These are phyloP conservation scores for Spergularia marina DNA, from an alignment of 148 eudicot species.

Conservation along the genomic window DNA sequence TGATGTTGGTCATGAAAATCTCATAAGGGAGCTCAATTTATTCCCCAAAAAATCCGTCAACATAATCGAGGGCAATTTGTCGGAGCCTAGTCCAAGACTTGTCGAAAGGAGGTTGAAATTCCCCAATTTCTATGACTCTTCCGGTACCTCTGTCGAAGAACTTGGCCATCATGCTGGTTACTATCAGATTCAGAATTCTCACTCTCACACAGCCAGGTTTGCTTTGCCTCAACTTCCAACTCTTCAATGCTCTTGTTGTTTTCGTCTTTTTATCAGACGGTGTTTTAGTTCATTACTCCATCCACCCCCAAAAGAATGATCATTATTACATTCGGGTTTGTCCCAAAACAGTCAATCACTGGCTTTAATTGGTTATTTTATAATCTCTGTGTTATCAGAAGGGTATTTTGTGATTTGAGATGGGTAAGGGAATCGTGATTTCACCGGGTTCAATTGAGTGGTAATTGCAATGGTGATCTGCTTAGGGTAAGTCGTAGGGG, in stretches of 20 bases:
- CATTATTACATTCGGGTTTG: too few relatives aligned
- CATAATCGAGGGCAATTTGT: constrained; percentile 30
- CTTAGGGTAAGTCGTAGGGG: too few relatives aligned
- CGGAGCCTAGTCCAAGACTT: constrained; percentile 26
- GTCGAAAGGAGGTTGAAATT: constrained; percentile 64
- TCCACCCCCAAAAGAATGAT: too few relatives aligned
- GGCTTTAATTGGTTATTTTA: too few relatives aligned
- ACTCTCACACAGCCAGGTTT: constrained; percentile 73
- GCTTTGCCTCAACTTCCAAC: background rate
- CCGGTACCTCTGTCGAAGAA: constrained; percentile 48
- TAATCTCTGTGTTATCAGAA: too few relatives aligned
- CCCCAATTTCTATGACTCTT: constrained; percentile 45
- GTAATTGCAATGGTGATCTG: too few relatives aligned
- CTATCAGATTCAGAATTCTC: constrained; percentile 64
- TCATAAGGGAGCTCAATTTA: constrained; percentile 63
- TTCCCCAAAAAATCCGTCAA: constrained; percentile 60
- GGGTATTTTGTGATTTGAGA: too few relatives aligned
- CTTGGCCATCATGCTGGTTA: constrained; percentile 93
- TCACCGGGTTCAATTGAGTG: too few relatives aligned
- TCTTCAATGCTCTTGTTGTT: background rate
- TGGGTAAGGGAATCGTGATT: too few relatives aligned
- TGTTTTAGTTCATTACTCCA: too few relatives aligned
- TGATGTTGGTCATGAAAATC: constrained; percentile 29
- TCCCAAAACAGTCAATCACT: too few relatives aligned
- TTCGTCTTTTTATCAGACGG: too few relatives aligned